Conservation (phyloP, 257 asterid genomes). For the Rubia yunnanensis region DNA sequence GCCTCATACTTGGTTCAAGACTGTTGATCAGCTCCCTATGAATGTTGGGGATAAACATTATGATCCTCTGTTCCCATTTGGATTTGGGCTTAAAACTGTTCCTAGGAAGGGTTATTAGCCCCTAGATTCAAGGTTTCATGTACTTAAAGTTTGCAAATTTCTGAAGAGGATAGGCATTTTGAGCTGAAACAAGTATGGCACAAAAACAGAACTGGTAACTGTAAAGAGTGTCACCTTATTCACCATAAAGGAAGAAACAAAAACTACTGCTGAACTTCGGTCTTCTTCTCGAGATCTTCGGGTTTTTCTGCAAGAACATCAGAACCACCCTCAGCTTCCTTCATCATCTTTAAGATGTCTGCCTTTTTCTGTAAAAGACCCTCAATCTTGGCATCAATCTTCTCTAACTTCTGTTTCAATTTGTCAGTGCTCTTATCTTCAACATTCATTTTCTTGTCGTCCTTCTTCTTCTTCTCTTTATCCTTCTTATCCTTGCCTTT, state of each 20-base stretch:
- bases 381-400: constrained; percentile 38
- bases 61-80: constrained; percentile 41
- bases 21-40: constrained; percentile 43
- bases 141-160: background rate
- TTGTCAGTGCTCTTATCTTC: constrained; percentile 43
- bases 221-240: background rate
- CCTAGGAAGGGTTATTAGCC: background rate
- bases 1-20: constrained; percentile 35
- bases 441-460: constrained; percentile 41
- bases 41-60: constrained; percentile 41
- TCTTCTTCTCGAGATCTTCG: constrained; percentile 20
- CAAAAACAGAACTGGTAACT: background rate
- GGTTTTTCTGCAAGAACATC: constrained; percentile 17
- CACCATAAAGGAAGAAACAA: background rate
- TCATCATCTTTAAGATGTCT: constrained; percentile 43
- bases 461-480: constrained; percentile 32
- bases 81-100: constrained; percentile 31
- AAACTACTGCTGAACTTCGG: constrained; percentile 7
- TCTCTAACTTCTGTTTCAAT: constrained; percentile 50
- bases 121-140: background rate
- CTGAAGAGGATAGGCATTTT: background rate
- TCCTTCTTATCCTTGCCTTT: constrained; percentile 23
- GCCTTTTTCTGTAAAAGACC: constrained; percentile 38
- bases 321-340: constrained; percentile 39
- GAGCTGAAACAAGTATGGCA: background rate